Evolutionary conservation across 2,329 filamentous ascomycete genomes (phyloP).

Genomic region (Fusarium sp.): DNA sequence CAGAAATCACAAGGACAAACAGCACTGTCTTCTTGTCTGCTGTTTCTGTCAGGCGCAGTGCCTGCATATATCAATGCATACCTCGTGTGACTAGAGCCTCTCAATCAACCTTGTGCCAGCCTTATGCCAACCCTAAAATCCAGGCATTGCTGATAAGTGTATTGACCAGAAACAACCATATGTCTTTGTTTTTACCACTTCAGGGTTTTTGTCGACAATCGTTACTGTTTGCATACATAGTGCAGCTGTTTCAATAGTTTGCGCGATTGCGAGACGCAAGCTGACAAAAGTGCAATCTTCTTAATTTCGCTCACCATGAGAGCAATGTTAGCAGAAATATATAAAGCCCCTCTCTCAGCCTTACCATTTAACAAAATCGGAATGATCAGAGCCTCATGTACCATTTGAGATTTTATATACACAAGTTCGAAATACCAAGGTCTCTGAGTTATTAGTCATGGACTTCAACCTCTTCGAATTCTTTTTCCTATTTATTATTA

Average conservation of each 20-base stretch:
- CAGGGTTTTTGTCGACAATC: background rate
- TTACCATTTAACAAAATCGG: background rate
- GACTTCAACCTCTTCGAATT: background rate
- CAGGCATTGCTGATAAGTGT: background rate
- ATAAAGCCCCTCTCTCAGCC: background rate
- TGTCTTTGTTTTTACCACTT: background rate
- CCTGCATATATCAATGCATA: background rate
- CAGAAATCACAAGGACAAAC: background rate
- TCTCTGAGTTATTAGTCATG: background rate
- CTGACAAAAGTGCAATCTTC: background rate
- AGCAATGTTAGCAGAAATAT: background rate
- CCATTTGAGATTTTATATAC: background rate
- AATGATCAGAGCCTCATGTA: background rate
- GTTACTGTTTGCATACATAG: background rate
- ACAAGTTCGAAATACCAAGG: background rate
- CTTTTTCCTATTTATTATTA: background rate
- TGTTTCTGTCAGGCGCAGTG: background rate
- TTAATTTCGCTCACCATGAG: background rate
- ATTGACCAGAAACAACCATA: background rate
- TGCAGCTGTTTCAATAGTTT: background rate
- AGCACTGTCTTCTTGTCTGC: background rate
- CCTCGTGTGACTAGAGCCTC: constrained; percentile 1
- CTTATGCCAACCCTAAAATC: background rate
- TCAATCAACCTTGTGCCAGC: constrained; percentile 4
- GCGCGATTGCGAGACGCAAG: constrained; percentile 1